A percentile compares a stretch with the other conserved stretches of the same genome.
phyloP scores from a whole-genome alignment of 257 asterid species.

The Thymus mandschuricus region DNA sequence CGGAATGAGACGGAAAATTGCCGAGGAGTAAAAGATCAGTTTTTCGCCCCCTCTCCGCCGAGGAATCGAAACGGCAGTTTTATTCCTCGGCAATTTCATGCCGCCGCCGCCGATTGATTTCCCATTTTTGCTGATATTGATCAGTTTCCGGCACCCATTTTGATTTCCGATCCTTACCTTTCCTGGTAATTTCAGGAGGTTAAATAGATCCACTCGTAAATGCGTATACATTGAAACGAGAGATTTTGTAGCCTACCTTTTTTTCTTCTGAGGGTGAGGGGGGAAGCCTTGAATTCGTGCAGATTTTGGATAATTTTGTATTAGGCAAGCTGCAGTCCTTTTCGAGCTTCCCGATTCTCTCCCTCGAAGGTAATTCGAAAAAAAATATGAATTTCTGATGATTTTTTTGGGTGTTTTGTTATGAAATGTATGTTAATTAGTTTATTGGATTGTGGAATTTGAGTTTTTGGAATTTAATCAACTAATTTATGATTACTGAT shows the following conservation, averaged over 20 bases:
- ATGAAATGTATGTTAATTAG: background rate
- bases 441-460: background rate
- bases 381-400: background rate
- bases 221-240: background rate
- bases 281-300: slow-evolving; percentile 28
- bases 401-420: background rate
- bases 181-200: background rate
- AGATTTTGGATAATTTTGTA: slow-evolving; percentile 4
- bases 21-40: slow-evolving; percentile 28
- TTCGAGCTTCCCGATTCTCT: slow-evolving; percentile 23
- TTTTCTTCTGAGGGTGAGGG: slow-evolving; percentile 11
- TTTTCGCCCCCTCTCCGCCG: slow-evolving; percentile 8
- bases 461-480: background rate
- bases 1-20: slow-evolving; percentile 43
- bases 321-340: slow-evolving; percentile 1
- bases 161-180: slow-evolving; percentile 52
- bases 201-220: slow-evolving; percentile 35
- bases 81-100: slow-evolving; percentile 38
- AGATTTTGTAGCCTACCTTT: slow-evolving; percentile 13
- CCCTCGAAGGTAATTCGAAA: slow-evolving; percentile 29
- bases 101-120: slow-evolving; percentile 25
- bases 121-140: slow-evolving; percentile 31
- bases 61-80: slow-evolving; percentile 32
- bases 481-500: background rate
- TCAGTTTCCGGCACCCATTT: slow-evolving; percentile 43